These are phyloP conservation scores for Spongispora temasekensis DNA, from an alignment of 1,284 basidiomycete genomes.

Conservation along the genomic window DNA sequence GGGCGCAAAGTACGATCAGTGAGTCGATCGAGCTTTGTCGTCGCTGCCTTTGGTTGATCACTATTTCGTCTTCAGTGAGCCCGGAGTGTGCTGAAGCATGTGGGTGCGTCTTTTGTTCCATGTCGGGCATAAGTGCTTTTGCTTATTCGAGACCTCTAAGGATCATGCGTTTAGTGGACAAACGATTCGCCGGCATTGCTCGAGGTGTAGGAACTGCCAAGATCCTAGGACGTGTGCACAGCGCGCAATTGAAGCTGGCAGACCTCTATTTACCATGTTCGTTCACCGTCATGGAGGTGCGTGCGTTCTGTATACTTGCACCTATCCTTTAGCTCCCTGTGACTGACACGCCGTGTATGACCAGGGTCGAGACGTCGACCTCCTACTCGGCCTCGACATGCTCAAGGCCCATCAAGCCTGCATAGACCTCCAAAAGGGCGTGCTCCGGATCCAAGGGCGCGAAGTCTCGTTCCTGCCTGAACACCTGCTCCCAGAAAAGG, in stretches of 20 bases:
- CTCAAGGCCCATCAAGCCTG: constrained; percentile 95
- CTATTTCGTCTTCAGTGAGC: constrained; percentile 62
- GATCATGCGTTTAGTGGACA: constrained; percentile 92
- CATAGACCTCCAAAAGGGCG: constrained; percentile 89
- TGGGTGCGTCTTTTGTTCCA: constrained; percentile 56
- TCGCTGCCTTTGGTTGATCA: constrained; percentile 1
- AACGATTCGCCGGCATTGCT: constrained; percentile 87
- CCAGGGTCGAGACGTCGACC: constrained; percentile 87
- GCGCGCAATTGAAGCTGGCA: constrained; percentile 87
- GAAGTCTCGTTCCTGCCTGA: constrained; percentile 90
- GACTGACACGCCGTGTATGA: neutral
- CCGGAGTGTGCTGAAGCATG: constrained; percentile 94
- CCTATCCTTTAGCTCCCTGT: neutral
- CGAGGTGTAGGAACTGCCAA: constrained; percentile 95
- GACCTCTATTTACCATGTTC: constrained; percentile 86
- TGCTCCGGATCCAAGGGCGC: constrained; percentile 84
- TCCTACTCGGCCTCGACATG: constrained; percentile 97
- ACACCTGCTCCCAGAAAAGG: constrained; percentile 90
- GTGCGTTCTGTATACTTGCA: constrained; percentile 14
- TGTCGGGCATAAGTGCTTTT: no score
- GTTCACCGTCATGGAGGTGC: constrained; percentile 93
- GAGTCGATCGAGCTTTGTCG: constrained; percentile 39
- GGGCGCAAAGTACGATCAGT: constrained; percentile 97
- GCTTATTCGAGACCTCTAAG: constrained; percentile 38
- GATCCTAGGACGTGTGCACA: constrained; percentile 94